Base-by-base conservation (phyloP, 345 rosid species). In the Zanthoxylum bungeanum region DNA sequence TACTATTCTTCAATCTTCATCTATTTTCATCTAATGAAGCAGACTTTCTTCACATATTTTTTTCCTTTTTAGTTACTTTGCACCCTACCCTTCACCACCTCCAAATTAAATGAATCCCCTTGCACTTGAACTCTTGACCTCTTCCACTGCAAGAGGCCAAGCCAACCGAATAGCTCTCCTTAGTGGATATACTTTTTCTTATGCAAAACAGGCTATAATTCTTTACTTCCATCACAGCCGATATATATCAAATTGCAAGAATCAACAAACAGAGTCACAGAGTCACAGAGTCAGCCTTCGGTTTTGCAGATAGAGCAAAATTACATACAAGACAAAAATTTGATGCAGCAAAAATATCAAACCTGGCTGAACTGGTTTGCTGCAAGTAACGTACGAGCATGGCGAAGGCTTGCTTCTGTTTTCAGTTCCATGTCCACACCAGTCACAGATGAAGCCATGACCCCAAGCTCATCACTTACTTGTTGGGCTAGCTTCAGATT, bases 301-400 rank as follows among this genome's bases (percentile, higher is more conserved):
- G 36, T 53, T 53, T 53, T 31, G 59, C 31, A 53, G 39, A 40
- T 39, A 31, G 33, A 73, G 37, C 21, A 44, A 65, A 62, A 55
- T 8, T 16, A 37, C 33, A 61, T 65, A 37, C 7, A 51, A 47
- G 25, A 22, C 52, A 55, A 14, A 39, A 56, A 40, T 22, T 57
- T 63, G 16, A 46, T 39, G 39, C 25, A 19, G 40, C 10, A 47
- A 60, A 73, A 55, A 64, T 56, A 61, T 51, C 62, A 65, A 84
- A 93, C 99, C 99, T 92, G 88, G 64, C 89, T 81, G 82, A 84
- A 92, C 83, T 95, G 96, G 61, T 95, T 89, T 51, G 96, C 98
- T 57, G 98, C 97, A 76, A 95, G 97, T 82, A 95, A 86, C 19
- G 97, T 95, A 44, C 98, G 90, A 73, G 97, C 93, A 80, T 83